These are phyloP conservation scores for Phylloporus sp. DNA, from an alignment of 768 basidiomycete genomes.

Conservation along the genomic window DNA sequence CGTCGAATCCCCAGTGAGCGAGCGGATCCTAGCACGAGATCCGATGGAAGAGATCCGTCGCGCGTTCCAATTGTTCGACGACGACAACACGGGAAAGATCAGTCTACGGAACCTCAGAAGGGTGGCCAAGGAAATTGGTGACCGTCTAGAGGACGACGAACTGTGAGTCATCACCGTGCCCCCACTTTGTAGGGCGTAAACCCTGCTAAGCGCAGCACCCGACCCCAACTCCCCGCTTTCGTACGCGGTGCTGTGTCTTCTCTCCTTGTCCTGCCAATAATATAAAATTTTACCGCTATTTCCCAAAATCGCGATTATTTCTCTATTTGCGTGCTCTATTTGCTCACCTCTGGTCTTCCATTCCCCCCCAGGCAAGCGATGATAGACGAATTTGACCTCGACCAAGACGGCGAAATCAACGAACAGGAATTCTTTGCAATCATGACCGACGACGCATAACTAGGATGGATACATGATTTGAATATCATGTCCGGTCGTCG, in stretches of 20 bases:
- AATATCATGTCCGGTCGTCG: slow-evolving; percentile 2
- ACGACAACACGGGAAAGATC: slow-evolving; percentile 93
- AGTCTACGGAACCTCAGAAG: slow-evolving; percentile 83
- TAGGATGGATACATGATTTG: no score
- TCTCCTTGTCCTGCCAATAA: slow-evolving; percentile 12
- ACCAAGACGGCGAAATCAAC: slow-evolving; percentile 96
- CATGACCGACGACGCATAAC: slow-evolving; percentile 89
- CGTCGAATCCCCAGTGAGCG: slow-evolving; percentile 65
- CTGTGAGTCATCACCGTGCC: slow-evolving; percentile 55
- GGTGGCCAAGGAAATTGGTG: slow-evolving; percentile 96
- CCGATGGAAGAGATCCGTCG: slow-evolving; percentile 95
- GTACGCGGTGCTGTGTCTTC: slow-evolving; percentile 20
- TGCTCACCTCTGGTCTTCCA: slow-evolving; percentile 29
- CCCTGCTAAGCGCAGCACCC: slow-evolving; percentile 22
- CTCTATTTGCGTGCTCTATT: slow-evolving; percentile 20
- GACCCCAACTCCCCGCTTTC: slow-evolving; percentile 27
- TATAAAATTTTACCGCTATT: slow-evolving; percentile 28
- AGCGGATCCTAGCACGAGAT: slow-evolving; percentile 88
- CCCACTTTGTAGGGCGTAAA: slow-evolving; percentile 14
- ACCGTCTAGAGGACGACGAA: slow-evolving; percentile 92
- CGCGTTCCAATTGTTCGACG: slow-evolving; percentile 95
- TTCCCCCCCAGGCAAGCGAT: slow-evolving; percentile 82
- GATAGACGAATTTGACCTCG: slow-evolving; percentile 99
- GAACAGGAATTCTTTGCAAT: slow-evolving; percentile 96
- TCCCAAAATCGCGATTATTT: slow-evolving; percentile 14